Evolutionary conservation across 768 basidiomycete genomes (phyloP), one percentile per base, ranked within the genome.

Genomic region (Lyophyllum semitale): DNA sequence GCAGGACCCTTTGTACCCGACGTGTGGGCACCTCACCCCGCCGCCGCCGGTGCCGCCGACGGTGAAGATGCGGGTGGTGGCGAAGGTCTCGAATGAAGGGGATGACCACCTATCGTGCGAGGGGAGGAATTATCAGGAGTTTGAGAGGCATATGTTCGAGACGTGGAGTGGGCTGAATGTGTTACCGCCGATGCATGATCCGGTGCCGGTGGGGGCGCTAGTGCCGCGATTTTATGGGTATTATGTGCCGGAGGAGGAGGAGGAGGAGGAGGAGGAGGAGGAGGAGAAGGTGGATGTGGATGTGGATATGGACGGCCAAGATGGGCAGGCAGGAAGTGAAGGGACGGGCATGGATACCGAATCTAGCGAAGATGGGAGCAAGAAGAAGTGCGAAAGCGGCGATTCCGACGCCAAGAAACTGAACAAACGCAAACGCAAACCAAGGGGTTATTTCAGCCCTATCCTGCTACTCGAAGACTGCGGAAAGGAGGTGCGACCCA

Each of bases 151-250:
- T 53, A 68, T 82, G 44, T 78, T 74, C 57, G 66, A 82, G 62
- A 77, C 81, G 43, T 83, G 76, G 76, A 77, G 64, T 55, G 83
- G 84, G 3, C 75, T 71, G 55, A 79, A 81, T 52, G 49, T 81
- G 37, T 60, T 80, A 1, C 59, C 59, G 11, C 79, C 80, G 2
- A 54, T 82, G 5, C 66, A 68, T 27, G 61, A 75, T 57, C 77
- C 83, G 0, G 74, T 78, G 0, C 81, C 82, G 2, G 69, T 80
- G 3, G 69, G 73, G 7, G 75, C 86, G 0, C 43, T 86, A 43
- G 80, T 83, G 3, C 85, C 87, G 0, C 84, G 85, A 63, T 88
- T 79, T 66, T 88, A 83, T 59, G 85, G 87, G 1, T 84, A 82
- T 66, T 88, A 87, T 59, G 63, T 60, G 8, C 69, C 68, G 6